These are phyloP conservation scores for Coniferiporia weirii DNA, from an alignment of 1,284 basidiomycete genomes.

Conservation along the genomic window DNA sequence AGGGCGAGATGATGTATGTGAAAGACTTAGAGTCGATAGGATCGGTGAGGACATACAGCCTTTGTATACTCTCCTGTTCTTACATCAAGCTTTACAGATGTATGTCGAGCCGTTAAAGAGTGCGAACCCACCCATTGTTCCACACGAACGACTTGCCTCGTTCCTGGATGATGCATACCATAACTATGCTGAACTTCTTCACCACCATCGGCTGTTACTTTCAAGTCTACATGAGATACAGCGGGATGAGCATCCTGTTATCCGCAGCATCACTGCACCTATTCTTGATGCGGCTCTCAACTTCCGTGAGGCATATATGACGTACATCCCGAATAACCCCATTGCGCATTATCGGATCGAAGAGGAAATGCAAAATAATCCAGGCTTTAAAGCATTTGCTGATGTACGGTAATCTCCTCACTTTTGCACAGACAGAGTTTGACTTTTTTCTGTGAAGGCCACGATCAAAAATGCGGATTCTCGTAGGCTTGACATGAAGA, in stretches of 20 bases:
- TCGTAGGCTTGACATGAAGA: slow-evolving; percentile 79
- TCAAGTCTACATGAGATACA: slow-evolving; percentile 83
- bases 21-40: slow-evolving; percentile 90
- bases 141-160: slow-evolving; percentile 61
- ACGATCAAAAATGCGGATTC: slow-evolving; percentile 71
- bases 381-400: slow-evolving; percentile 75
- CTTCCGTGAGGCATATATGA: slow-evolving; percentile 90
- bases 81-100: slow-evolving; percentile 42
- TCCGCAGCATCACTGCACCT: slow-evolving; percentile 81
- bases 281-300: slow-evolving; percentile 87
- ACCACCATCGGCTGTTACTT: slow-evolving; percentile 69
- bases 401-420: slow-evolving; percentile 48
- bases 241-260: slow-evolving; percentile 81
- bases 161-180: slow-evolving; percentile 93
- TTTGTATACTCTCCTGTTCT: slow-evolving; percentile 15
- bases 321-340: slow-evolving; percentile 92
- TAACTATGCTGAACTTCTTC: slow-evolving; percentile 79
- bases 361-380: slow-evolving; percentile 80
- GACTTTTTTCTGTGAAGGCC: slow-evolving; percentile 37
- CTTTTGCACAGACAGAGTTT: not conserved
- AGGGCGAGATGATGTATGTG: slow-evolving; percentile 94
- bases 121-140: slow-evolving; percentile 74
- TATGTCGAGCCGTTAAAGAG: slow-evolving; percentile 71
- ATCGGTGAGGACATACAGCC: slow-evolving; percentile 41
- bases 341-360: slow-evolving; percentile 90